Evolutionary conservation across 192 early-diverging fungal genomes (phyloP).

Genomic region (Coemansia biformis): DNA sequence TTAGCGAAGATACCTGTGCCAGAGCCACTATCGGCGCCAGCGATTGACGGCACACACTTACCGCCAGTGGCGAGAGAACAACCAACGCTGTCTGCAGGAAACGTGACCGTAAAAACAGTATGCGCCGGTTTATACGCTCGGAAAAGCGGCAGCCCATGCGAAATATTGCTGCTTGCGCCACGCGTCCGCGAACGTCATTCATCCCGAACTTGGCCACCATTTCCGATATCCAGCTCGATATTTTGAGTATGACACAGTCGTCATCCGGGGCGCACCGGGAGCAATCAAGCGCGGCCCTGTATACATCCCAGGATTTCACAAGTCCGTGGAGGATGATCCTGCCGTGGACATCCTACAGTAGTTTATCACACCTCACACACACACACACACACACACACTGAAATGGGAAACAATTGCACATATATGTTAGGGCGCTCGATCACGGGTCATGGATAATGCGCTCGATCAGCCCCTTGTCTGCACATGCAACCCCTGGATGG

Average conservation of each 20-base stretch:
- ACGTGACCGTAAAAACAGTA: constrained; percentile 34
- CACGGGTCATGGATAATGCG: too few species aligned
- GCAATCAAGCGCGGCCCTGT: constrained; percentile 42
- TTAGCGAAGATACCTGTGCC: neutral
- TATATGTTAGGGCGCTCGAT: too few species aligned
- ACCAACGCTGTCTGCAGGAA: constrained; percentile 40
- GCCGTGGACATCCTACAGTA: constrained; percentile 13
- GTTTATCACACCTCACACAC: too few species aligned
- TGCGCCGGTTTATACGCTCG: constrained; percentile 25
- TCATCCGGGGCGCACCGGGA: constrained; percentile 37
- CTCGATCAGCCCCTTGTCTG: too few species aligned
- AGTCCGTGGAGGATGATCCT: constrained; percentile 36
- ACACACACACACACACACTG: too few species aligned
- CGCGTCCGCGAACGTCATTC: constrained; percentile 22
- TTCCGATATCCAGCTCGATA: constrained; percentile 33
- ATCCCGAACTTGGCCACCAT: constrained; percentile 29
- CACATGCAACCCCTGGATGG: too few species aligned
- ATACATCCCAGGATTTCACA: constrained; percentile 32
- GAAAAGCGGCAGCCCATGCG: constrained; percentile 39
- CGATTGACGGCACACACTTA: constrained; percentile 6
- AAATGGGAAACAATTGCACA: too few species aligned
- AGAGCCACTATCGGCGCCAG: too few species aligned
- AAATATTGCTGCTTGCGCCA: constrained; percentile 36
- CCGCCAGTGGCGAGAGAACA: constrained; percentile 27
- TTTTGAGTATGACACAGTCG: constrained; percentile 40